Percentiles rank a stretch among this genome's conserved stretches.
Evolutionary conservation across 2,329 filamentous ascomycete genomes (phyloP).

Genomic region (Fusarium nodosum): DNA sequence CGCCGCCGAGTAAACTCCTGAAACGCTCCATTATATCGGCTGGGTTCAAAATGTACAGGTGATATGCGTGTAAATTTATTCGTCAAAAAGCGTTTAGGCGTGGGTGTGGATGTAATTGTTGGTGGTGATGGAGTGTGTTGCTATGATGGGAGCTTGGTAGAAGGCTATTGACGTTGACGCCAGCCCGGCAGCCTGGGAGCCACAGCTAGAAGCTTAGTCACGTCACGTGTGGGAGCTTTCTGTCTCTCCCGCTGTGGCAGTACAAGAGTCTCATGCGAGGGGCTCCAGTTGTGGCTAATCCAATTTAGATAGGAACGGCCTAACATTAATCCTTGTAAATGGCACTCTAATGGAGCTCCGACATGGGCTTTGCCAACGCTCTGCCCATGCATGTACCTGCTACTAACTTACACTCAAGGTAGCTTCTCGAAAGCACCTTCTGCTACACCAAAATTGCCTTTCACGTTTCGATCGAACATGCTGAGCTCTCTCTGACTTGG

Average conservation of each 20-base stretch:
- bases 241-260: constrained; percentile 23
- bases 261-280: constrained; percentile 17
- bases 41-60: constrained; percentile 20
- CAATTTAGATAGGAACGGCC: constrained; percentile 42
- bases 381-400: constrained; percentile 34
- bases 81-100: constrained; percentile 13
- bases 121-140: constrained; percentile 37
- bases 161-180: constrained; percentile 53
- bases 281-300: constrained; percentile 21
- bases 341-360: constrained; percentile 29
- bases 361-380: constrained; percentile 38
- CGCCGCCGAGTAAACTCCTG: constrained; percentile 86
- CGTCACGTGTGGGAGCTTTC: constrained; percentile 41
- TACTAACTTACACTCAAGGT: constrained; percentile 39
- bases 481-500: constrained; percentile 42
- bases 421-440: constrained; percentile 33
- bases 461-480: constrained; percentile 39
- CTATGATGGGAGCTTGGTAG: constrained; percentile 45
- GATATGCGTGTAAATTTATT: background rate
- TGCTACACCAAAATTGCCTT: constrained; percentile 16
- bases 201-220: constrained; percentile 50
- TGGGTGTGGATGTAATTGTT: constrained; percentile 28
- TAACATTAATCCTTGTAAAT: constrained; percentile 52
- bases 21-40: constrained; percentile 83
- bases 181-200: constrained; percentile 54